phyloP scores from a whole-genome alignment of 225 moss, liverwort and hornwort species.

The Pseudisothecium myosuroides region DNA sequence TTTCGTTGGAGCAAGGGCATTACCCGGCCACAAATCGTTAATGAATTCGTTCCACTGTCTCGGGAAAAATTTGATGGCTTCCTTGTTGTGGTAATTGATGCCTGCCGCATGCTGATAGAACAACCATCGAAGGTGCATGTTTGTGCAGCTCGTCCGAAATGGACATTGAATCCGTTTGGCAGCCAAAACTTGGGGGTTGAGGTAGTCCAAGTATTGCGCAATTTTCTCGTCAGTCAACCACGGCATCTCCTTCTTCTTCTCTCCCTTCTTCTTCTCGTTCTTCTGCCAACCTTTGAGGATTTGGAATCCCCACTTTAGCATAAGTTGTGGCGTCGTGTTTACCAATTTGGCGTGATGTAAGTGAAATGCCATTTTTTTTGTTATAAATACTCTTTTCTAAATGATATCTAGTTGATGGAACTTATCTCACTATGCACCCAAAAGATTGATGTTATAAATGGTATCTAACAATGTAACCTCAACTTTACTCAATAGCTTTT shows the following conservation, averaged over 20 bases:
- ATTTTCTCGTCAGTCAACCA: neutral
- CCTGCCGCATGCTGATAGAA: rapidly evolving
- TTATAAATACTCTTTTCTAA: neutral
- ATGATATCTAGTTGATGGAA: neutral
- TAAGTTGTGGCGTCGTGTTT: neutral
- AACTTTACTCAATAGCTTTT: neutral
- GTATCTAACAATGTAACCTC: too few species aligned
- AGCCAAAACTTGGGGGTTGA: neutral
- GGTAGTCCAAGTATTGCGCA: neutral
- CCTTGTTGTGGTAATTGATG: neutral
- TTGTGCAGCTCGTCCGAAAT: neutral
- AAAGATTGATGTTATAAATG: too few species aligned
- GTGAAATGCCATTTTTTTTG: neutral
- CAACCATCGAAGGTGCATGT: neutral
- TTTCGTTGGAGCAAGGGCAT: neutral
- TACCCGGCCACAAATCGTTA: neutral
- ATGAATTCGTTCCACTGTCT: neutral
- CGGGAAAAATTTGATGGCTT: neutral
- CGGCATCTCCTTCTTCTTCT: neutral
- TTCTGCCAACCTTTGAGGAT: neutral
- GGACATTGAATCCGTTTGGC: neutral
- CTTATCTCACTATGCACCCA: too few species aligned
- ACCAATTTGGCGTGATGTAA: neutral
- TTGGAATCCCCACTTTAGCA: too few species aligned
- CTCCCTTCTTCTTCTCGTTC: neutral